Percentiles rank a stretch among this genome's conserved stretches.
Conservation (phyloP, 2,329 filamentous ascomycete species). For the Zymoseptoria pseudotritici region DNA sequence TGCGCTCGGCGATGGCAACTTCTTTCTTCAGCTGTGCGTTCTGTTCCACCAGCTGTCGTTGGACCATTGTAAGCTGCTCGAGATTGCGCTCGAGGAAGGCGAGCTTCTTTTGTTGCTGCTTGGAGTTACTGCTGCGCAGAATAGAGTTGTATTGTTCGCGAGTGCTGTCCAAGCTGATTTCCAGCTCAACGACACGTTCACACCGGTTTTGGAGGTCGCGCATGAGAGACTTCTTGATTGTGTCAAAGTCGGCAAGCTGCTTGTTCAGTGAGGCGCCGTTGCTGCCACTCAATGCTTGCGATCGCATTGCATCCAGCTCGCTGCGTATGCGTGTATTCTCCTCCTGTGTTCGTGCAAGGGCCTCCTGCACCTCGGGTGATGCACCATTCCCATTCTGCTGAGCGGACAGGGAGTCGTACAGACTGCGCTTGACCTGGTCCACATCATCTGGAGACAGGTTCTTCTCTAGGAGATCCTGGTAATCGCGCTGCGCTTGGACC, state of each 20-base stretch:
- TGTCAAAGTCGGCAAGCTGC: slow-evolving; percentile 96
- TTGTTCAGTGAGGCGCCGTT: slow-evolving; percentile 74
- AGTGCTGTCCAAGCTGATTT: slow-evolving; percentile 95
- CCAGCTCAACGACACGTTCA: slow-evolving; percentile 90
- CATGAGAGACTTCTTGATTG: slow-evolving; percentile 99
- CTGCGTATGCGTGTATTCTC: slow-evolving; percentile 77
- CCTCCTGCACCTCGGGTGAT: slow-evolving; percentile 63
- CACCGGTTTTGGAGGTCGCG: slow-evolving; percentile 96
- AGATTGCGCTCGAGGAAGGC: slow-evolving; percentile 97
- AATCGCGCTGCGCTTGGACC: slow-evolving; percentile 67
- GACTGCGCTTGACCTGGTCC: slow-evolving; percentile 72
- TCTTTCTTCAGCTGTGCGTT: slow-evolving; percentile 98
- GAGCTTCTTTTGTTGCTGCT: slow-evolving; percentile 99
- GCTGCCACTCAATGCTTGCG: slow-evolving; percentile 55
- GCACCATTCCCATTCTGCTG: slow-evolving; percentile 37
- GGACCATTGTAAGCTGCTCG: slow-evolving; percentile 93
- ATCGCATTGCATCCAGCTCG: slow-evolving; percentile 74
- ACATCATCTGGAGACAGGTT: slow-evolving; percentile 73
- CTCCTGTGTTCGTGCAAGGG: slow-evolving; percentile 66
- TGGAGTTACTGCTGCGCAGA: slow-evolving; percentile 90
- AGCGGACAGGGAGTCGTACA: slow-evolving; percentile 69
- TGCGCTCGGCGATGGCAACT: slow-evolving; percentile 95
- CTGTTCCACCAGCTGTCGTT: slow-evolving; percentile 95
- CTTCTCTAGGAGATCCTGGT: slow-evolving; percentile 72
- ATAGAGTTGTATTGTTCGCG: slow-evolving; percentile 99